phyloP scores from a whole-genome alignment of 2,329 filamentous ascomycete species.

The Nemania sp. region DNA sequence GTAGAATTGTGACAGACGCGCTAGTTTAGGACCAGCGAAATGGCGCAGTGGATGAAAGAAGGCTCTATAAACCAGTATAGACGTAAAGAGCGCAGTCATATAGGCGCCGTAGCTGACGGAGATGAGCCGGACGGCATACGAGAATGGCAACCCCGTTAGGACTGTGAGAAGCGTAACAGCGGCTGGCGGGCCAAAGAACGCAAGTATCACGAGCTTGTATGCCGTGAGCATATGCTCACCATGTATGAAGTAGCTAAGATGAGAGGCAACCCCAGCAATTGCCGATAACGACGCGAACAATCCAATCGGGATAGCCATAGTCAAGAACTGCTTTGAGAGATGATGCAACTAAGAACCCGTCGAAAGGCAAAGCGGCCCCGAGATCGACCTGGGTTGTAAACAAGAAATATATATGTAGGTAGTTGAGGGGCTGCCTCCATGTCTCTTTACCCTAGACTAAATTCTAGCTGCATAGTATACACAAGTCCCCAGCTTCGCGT shows the following conservation, averaged over 20 bases:
- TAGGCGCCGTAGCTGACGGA: slow-evolving; percentile 32
- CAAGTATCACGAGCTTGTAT: slow-evolving; percentile 25
- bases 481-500: neutral
- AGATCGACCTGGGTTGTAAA: slow-evolving; percentile 17
- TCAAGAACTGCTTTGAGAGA: neutral
- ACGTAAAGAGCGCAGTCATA: slow-evolving; percentile 35
- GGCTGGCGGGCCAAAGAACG: slow-evolving; percentile 22
- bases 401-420: neutral
- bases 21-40: slow-evolving; percentile 34
- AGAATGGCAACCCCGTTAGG: slow-evolving; percentile 14
- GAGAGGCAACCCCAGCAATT: slow-evolving; percentile 32
- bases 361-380: neutral
- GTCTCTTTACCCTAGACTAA: slow-evolving; percentile 5
- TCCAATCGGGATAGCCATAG: slow-evolving; percentile 23
- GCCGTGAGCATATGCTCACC: slow-evolving; percentile 39
- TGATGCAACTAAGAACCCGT: neutral
- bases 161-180: slow-evolving; percentile 15
- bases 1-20: slow-evolving; percentile 36
- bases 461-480: slow-evolving; percentile 20
- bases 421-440: slow-evolving; percentile 7
- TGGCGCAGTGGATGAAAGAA: slow-evolving; percentile 37
- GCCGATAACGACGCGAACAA: slow-evolving; percentile 20
- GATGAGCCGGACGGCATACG: slow-evolving; percentile 22
- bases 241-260: slow-evolving; percentile 35
- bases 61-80: slow-evolving; percentile 36